Evolutionary conservation across 441 rosid species (phyloP), one percentile per base, ranked within the genome.

Genomic region (Codiaeum variegatum): DNA sequence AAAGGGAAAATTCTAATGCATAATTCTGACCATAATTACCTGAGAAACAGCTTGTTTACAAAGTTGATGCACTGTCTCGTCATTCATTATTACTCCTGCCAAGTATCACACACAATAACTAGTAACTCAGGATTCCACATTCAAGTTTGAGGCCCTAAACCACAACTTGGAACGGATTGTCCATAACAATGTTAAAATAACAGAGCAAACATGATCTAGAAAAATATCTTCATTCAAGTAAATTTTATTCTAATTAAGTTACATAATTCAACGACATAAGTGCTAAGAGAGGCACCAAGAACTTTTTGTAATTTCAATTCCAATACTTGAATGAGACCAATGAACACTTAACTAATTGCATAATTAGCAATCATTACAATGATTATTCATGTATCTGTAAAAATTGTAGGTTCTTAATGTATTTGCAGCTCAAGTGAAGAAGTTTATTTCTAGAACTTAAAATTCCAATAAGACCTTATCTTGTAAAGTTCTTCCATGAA

Each of bases 1-100:
- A 32, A 31, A 63, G 11, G 10, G 6, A 52, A 16, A 60, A 66
- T 40, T 58, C 23, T 36, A 34, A 8, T 23, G 65, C 70, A 62
- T 21, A 72, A 61, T 24, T 23, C n/a, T 42, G 23, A 23, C 18
- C 24, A 42, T 40, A 40, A 64, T 72, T 84, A 92, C 99, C 96
- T 94, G 98, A 70, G 93, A 84, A 72, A 94, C 97, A 71, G 99
- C 98, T 87, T 94, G 98, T 75, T 91, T 94, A 75, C 98, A 88
- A 66, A 94, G 75, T 77, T 94, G 99, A 84, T 90, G 94, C 29
- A 94, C 98, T 0, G 98, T 94, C 82, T 94, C 99, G 63, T 94
- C 99, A 77, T 94, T 94, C 92, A 94, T 88, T 72, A 94, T 94
- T 18, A 92, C 92, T 21, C 98, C 98, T 94, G 79, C 76, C 86